phyloP scores from a whole-genome alignment of 1,284 basidiomycete species.

The Rhodotorula glutinis region DNA sequence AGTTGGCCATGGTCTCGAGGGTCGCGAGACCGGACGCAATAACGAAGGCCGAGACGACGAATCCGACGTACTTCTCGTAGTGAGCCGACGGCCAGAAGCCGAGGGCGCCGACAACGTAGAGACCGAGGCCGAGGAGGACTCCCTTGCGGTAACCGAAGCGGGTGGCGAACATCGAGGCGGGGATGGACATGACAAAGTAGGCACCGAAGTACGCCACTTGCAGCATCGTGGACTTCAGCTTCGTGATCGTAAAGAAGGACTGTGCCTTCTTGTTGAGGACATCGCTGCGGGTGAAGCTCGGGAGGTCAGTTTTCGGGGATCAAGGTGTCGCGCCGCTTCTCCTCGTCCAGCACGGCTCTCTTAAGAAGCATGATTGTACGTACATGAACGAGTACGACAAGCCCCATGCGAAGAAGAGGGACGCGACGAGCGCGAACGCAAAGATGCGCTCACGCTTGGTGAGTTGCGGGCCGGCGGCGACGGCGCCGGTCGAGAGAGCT shows the following conservation, averaged over 20 bases:
- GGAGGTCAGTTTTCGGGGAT: too few species aligned
- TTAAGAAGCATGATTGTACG: too few species aligned
- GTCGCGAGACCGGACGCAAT: conserved; percentile 68
- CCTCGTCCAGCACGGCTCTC: too few species aligned
- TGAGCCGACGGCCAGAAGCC: conserved; percentile 78
- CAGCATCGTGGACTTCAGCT: conserved; percentile 74
- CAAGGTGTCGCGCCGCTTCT: too few species aligned
- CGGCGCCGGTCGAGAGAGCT: conserved; percentile 7
- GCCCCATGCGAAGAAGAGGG: conserved; percentile 17
- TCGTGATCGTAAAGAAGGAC: conserved; percentile 67
- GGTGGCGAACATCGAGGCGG: conserved; percentile 50
- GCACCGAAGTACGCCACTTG: conserved; percentile 62
- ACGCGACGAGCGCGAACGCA: conserved; percentile 53
- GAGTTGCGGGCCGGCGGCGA: conserved; percentile 15
- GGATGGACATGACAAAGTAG: conserved; percentile 45
- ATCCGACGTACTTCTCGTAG: conserved; percentile 46
- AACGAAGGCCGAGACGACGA: conserved; percentile 31
- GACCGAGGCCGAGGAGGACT: conserved; percentile 60
- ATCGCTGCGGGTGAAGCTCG: conserved; percentile 55
- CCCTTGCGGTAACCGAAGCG: conserved; percentile 53
- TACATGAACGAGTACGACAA: conserved; percentile 1
- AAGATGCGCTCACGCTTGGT: conserved; percentile 44
- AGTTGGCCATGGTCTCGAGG: conserved; percentile 60
- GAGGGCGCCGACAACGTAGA: conserved; percentile 70
- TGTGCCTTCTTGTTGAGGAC: conserved; percentile 72